Percentiles rank a stretch among this genome's conserved stretches.
Evolutionary conservation across 805 yeast genomes (phyloP).

Genomic region (Candida wancherniae): DNA sequence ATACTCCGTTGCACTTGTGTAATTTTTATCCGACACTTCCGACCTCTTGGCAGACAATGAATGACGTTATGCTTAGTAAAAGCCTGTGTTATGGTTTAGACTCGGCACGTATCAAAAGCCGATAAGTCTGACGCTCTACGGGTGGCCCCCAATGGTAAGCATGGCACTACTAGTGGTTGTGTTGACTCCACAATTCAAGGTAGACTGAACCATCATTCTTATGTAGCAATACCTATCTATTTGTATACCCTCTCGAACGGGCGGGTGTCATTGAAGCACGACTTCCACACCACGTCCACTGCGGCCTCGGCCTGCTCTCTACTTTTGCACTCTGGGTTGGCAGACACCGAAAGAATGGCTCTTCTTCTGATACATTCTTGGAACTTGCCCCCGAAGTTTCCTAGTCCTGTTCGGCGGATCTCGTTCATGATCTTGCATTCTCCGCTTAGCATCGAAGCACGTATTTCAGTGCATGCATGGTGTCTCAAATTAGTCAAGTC

Average conservation of each 20-base stretch:
- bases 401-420: conserved; percentile 52
- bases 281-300: conserved; percentile 85
- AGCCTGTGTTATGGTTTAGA: too few species aligned
- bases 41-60: too few species aligned
- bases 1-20: too few species aligned
- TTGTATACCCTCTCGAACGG: conserved; percentile 92
- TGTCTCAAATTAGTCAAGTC: conserved; percentile 82
- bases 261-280: conserved; percentile 91
- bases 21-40: too few species aligned
- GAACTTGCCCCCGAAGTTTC: conserved; percentile 69
- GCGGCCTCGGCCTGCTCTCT: conserved; percentile 70
- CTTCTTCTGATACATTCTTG: conserved; percentile 88
- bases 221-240: conserved; percentile 19
- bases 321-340: conserved; percentile 77
- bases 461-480: conserved; percentile 94
- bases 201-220: too few species aligned
- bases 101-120: too few species aligned
- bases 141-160: too few species aligned
- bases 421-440: conserved; percentile 92
- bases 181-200: too few species aligned
- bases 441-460: conserved; percentile 90
- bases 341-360: conserved; percentile 78
- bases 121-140: too few species aligned
- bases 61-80: too few species aligned
- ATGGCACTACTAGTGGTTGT: too few species aligned